phyloP scores from a whole-genome alignment of 2,329 filamentous ascomycete species.

The Fusarium nematophilum region DNA sequence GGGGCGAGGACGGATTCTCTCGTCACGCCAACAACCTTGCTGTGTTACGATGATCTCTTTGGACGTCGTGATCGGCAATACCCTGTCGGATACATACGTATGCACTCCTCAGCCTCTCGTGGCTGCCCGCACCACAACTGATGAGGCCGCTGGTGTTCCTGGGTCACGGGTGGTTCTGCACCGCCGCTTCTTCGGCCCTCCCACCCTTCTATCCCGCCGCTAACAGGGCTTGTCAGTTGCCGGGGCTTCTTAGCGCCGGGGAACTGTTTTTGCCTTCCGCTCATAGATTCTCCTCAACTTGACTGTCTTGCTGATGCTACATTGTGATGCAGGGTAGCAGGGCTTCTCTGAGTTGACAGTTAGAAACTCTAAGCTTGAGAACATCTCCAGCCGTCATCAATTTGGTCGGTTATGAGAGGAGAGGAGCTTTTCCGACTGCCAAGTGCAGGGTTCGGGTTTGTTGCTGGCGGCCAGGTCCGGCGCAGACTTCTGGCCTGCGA shows the following conservation, averaged over 20 bases:
- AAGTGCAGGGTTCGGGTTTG: not conserved
- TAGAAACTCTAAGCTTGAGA: too few species aligned
- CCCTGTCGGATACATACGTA: slow-evolving; percentile 11
- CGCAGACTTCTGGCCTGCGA: too few species aligned
- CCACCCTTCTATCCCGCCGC: slow-evolving; percentile 35
- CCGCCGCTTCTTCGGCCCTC: slow-evolving; percentile 17
- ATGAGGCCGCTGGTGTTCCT: slow-evolving; percentile 3
- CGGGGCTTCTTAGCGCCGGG: slow-evolving; percentile 32
- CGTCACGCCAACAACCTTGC: slow-evolving; percentile 17
- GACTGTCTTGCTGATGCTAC: not conserved
- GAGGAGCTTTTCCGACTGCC: not conserved
- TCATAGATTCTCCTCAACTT: slow-evolving; percentile 12
- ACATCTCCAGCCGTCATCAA: too few species aligned
- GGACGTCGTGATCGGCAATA: slow-evolving; percentile 1
- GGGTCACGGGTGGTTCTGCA: slow-evolving; percentile 21
- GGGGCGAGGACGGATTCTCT: slow-evolving; percentile 10
- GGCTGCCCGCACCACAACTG: slow-evolving; percentile 16
- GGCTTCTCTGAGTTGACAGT: slow-evolving; percentile 10
- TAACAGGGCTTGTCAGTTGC: slow-evolving; percentile 34
- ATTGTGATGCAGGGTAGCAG: slow-evolving; percentile 13
- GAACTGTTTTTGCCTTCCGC: slow-evolving; percentile 30
- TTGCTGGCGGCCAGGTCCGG: not conserved
- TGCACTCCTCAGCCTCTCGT: slow-evolving; percentile 23
- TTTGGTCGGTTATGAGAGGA: too few species aligned
- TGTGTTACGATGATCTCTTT: not conserved